Evolutionary conservation across 1,284 basidiomycete genomes (phyloP), one percentile per base, ranked within the genome.

Genomic region (Cystobasidium slooffiae): DNA sequence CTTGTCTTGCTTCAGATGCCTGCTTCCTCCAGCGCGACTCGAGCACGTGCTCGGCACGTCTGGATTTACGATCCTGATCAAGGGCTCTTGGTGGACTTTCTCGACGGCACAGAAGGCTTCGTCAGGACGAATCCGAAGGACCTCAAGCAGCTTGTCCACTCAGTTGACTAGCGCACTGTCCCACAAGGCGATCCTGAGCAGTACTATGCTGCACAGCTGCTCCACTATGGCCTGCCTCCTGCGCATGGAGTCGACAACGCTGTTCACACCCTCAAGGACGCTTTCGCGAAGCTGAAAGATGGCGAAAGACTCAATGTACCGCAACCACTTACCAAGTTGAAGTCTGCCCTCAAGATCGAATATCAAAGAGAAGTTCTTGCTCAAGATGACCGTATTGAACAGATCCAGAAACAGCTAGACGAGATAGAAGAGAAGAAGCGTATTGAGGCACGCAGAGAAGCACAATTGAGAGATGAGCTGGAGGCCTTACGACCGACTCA

Each of bases 181-280:
- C 61, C 61, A 46, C 5, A 20, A 4, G 61, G 18, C 20, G 4
- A 24, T 18, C 43, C 44, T n/a, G 6, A 44, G 18, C 12, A 8
- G 3, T 63, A 6, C 20, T 63, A 46, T 24, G 6, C 18, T 20
- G 41, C 61, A 46, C 61, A 63, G 24, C 20, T 49, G 2, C n/a
- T 63, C 18, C 61, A 47, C n/a, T 63, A 63, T 20, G 61, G 61
- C 3, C 31, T 63, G 43, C 18, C 61, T n/a, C 43, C 56, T 6
- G 24, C 56, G 10, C 5, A 14, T 3, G 7, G 16, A 8, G 56
- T 58, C 4, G 6, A 8, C 4, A 4, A 5, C 8, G 56, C 56
- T n/a, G 37, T 58, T 5, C 31, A 37, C 18, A 7, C 10, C 18
- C 18, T 58, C 56, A 58, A 58, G 18, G 5, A 14, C 18, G 56